A percentile compares a stretch with the other conserved stretches of the same genome.
Conservation (phyloP, 2,329 filamentous ascomycete genomes). For the Monilinia laxa region DNA sequence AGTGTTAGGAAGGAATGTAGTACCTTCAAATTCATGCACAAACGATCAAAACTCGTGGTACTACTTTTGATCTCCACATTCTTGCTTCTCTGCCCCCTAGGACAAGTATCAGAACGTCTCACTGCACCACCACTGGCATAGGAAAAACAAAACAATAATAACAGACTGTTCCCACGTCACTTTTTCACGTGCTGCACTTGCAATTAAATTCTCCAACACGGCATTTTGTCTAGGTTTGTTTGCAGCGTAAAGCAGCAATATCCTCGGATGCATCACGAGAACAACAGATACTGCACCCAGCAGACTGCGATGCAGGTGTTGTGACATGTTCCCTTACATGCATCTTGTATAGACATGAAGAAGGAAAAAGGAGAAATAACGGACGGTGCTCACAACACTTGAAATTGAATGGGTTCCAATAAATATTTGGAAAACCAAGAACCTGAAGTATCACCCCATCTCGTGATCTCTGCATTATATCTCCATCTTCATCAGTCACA, state of each 20-base stretch:
- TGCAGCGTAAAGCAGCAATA: conserved; percentile 21
- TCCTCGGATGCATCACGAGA: conserved; percentile 21
- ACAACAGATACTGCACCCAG: conserved; percentile 23
- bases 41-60: not conserved
- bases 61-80: conserved; percentile 3
- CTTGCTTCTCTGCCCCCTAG: not conserved
- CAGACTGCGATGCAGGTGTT: conserved; percentile 9
- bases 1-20: not conserved
- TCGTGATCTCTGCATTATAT: conserved; percentile 23
- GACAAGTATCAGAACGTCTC: conserved; percentile 13
- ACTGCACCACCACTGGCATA: not conserved
- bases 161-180: conserved; percentile 3
- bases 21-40: not conserved
- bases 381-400: not conserved
- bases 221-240: not conserved
- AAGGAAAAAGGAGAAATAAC: not conserved
- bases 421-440: not conserved
- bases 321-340: conserved; percentile 9
- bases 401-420: not conserved
- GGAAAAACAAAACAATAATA: not conserved
- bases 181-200: conserved; percentile 2
- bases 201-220: not conserved
- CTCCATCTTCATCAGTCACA: conserved; percentile 12
- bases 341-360: not conserved
- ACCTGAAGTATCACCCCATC: conserved; percentile 8